phyloP scores from a whole-genome alignment of 2,329 filamentous ascomycete genomes.

The Aureobasidium leucospermi region DNA sequence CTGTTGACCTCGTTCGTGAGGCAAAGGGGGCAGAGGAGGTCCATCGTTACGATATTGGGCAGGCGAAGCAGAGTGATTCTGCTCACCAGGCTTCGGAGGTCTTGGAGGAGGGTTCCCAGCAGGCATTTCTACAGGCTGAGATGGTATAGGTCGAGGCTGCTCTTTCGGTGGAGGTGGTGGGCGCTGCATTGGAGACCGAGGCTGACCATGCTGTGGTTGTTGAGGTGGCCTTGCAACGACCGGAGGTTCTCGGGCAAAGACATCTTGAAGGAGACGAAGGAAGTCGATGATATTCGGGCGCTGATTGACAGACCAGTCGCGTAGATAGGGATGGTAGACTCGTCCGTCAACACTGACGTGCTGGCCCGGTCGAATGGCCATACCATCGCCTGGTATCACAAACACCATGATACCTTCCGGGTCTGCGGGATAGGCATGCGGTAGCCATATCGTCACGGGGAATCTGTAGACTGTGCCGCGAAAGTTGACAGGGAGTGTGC shows the following conservation, averaged over 20 bases:
- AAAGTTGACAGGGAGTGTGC: conserved; percentile 86
- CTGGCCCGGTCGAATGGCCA: conserved; percentile 85
- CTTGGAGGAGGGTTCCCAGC: conserved; percentile 35
- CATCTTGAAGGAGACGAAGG: conserved; percentile 68
- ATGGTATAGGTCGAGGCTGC: conserved; percentile 19
- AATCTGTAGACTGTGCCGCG: conserved; percentile 85
- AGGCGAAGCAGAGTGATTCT: conserved; percentile 17
- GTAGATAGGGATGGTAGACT: conserved; percentile 92
- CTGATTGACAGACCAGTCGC: conserved; percentile 83
- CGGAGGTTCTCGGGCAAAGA: conserved; percentile 92
- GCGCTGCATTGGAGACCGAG: conserved; percentile 40
- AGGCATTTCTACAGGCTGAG: conserved; percentile 17
- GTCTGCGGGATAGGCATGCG: conserved; percentile 79
- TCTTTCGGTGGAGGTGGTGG: conserved; percentile 31
- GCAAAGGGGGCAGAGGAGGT: conserved; percentile 30
- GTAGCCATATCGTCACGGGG: conserved; percentile 87
- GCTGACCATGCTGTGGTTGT: conserved; percentile 35
- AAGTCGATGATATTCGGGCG: conserved; percentile 82
- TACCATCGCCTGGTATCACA: conserved; percentile 78
- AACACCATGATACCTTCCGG: conserved; percentile 79
- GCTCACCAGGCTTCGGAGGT: conserved; percentile 47
- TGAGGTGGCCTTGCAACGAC: conserved; percentile 66
- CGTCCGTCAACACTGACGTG: conserved; percentile 90
- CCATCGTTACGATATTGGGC: conserved; percentile 18
- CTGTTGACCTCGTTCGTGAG: conserved; percentile 19